Percentiles rank a stretch among this genome's conserved stretches.
These are phyloP conservation scores for Mycena chlorophos DNA, from an alignment of 768 basidiomycete species.

Conservation along the genomic window DNA sequence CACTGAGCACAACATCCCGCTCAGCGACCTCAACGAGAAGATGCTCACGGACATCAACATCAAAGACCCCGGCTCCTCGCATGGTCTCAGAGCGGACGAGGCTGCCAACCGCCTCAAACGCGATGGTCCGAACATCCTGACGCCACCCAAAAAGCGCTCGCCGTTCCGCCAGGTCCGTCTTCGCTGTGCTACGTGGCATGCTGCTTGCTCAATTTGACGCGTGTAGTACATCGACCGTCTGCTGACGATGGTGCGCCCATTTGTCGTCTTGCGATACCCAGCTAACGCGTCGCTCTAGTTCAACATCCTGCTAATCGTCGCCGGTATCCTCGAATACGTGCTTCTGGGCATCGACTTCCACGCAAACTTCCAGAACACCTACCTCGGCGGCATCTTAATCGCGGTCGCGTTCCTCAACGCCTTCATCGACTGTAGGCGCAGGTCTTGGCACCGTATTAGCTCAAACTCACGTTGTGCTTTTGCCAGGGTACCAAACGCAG, in stretches of 20 bases:
- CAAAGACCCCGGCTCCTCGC: constrained; percentile 51
- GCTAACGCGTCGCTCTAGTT: constrained; percentile 35
- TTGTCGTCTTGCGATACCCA: constrained; percentile 33
- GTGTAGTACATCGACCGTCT: constrained; percentile 65
- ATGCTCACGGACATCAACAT: constrained; percentile 53
- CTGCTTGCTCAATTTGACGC: constrained; percentile 3
- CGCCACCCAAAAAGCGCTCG: constrained; percentile 67
- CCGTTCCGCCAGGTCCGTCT: constrained; percentile 57
- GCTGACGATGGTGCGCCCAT: constrained; percentile 40
- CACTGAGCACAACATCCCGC: constrained; percentile 51
- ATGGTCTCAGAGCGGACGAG: constrained; percentile 53
- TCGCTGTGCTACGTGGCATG: constrained; percentile 10
- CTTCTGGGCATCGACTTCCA: constrained; percentile 63
- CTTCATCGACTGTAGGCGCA: constrained; percentile 55
- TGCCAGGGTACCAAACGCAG: constrained; percentile 57
- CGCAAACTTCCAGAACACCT: constrained; percentile 64
- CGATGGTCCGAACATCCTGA: constrained; percentile 63
- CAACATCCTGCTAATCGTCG: constrained; percentile 66
- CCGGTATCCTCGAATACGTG: constrained; percentile 66
- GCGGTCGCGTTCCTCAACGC: constrained; percentile 69
- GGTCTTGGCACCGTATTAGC: background rate
- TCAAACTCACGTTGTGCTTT: background rate
- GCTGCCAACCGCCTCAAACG: constrained; percentile 53
- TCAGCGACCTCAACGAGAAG: constrained; percentile 39
- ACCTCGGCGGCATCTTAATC: constrained; percentile 70